Evolutionary conservation across 169 alveolate species (phyloP), one percentile per base, ranked within the genome.

Genomic region (Babesia ovis): DNA sequence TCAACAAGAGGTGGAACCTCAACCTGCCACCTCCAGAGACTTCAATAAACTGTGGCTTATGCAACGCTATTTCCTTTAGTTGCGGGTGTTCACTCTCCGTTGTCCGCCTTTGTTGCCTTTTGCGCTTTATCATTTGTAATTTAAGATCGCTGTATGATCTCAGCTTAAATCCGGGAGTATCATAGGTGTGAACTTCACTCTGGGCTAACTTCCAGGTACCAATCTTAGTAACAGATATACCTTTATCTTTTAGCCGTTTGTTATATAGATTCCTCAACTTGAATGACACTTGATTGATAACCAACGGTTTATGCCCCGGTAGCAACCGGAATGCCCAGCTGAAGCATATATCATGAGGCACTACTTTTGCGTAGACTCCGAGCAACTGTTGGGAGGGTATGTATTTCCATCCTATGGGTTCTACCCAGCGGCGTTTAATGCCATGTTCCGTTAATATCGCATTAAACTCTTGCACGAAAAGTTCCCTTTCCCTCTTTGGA

Each of bases 361-460:
- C 27, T 0, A 76, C 20, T 42, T 55, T 23, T 20, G 58, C 51
- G 22, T 18, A 20, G 12, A 67, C 59, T 23, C 43, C 46, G 8
- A 57, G 53, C 1, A 34, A 35, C 23, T 50, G 35, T 22, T 46
- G 66, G 31, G 48, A 8, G 8, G 85, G 80, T 22, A 66, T 6
- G 73, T 76, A 76, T 27, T 31, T 41, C 85, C 85, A 76, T 5
- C 67, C 58, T 14, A 53, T 34, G n/a, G 77, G 72, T 20, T 42
- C 56, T 0, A 67, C 35, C 23, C 31, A 6, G 31, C 16, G 20
- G 2, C 25, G 9, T 16, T 31, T 31, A 4, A 48, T 32, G 0
- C 27, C 61, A 9, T 35, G 16, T 48, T 50, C 50, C 5, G 22
- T 18, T 25, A 45, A 12, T 32, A 64, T 20, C 9, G 41, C 25